Percentiles rank a stretch among this genome's conserved stretches.
phyloP scores from a whole-genome alignment of 768 basidiomycete genomes.

The Termitomyces sp. region DNA sequence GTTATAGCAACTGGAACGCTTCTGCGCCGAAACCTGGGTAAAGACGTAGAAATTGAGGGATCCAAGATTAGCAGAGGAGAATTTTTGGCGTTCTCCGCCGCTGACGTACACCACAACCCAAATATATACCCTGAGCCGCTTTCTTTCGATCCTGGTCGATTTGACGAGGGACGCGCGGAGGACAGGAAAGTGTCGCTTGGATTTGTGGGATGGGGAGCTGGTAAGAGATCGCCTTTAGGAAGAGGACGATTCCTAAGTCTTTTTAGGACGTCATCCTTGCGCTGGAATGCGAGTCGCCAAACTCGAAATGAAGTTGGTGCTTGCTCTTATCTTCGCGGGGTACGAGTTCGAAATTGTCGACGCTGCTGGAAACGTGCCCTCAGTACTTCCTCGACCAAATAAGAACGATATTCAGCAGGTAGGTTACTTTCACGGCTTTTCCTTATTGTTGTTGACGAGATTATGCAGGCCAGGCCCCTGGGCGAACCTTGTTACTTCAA shows the following conservation, averaged over 20 bases:
- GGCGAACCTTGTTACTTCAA: slow-evolving; percentile 25
- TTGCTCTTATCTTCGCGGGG: slow-evolving; percentile 26
- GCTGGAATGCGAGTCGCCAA: slow-evolving; percentile 34
- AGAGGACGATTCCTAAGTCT: neutral
- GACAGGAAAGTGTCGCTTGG: slow-evolving; percentile 27
- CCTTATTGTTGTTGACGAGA: too few relatives aligned
- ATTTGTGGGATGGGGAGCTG: slow-evolving; percentile 37
- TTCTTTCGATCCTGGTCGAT: slow-evolving; percentile 32
- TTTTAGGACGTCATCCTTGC: slow-evolving; percentile 33
- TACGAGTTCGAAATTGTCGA: slow-evolving; percentile 33
- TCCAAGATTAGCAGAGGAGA: slow-evolving; percentile 25
- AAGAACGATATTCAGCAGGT: slow-evolving; percentile 29
- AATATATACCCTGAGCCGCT: slow-evolving; percentile 29
- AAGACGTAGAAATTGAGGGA: slow-evolving; percentile 23
- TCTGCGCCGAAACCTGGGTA: slow-evolving; percentile 29
- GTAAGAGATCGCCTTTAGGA: slow-evolving; percentile 14
- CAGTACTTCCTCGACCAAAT: slow-evolving; percentile 22
- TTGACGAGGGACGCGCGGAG: slow-evolving; percentile 25
- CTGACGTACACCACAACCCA: slow-evolving; percentile 30
- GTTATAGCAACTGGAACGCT: slow-evolving; percentile 22
- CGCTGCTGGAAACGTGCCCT: slow-evolving; percentile 20
- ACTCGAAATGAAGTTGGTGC: slow-evolving; percentile 32
- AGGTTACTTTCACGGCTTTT: neutral
- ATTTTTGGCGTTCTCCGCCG: slow-evolving; percentile 28
- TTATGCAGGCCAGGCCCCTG: slow-evolving; percentile 19